Percentiles rank a stretch among this genome's conserved stretches.
Evolutionary conservation across 2,329 filamentous ascomycete genomes (phyloP).

Genomic region (Ascochyta pisi): DNA sequence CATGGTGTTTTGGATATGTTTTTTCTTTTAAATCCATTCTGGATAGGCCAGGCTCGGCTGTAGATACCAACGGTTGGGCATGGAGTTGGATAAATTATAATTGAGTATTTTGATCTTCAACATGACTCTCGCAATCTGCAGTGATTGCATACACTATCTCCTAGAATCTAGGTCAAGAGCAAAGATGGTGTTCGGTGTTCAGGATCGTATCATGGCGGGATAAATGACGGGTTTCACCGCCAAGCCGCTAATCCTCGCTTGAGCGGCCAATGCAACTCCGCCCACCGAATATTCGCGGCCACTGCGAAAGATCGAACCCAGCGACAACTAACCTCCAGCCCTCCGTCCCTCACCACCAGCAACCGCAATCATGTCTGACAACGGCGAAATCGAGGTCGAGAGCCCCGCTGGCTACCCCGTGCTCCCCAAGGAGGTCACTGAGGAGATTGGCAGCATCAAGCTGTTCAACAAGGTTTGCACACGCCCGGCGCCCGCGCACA

Average conservation of each 20-base stretch:
- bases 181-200: too few species aligned
- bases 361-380: constrained; percentile 77
- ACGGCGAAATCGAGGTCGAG: constrained; percentile 90
- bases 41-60: constrained; percentile 19
- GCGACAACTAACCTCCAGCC: constrained; percentile 40
- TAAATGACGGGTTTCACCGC: constrained; percentile 3
- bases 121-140: not conserved
- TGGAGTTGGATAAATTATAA: constrained; percentile 5
- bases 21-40: not conserved
- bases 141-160: not conserved
- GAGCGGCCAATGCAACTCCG: constrained; percentile 22
- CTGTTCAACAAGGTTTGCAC: constrained; percentile 80
- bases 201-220: too few species aligned
- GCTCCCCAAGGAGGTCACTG: constrained; percentile 90
- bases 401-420: constrained; percentile 75
- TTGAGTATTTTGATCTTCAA: not conserved
- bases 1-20: constrained; percentile 9
- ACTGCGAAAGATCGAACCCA: constrained; percentile 22
- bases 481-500: constrained; percentile 16
- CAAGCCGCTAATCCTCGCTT: constrained; percentile 28
- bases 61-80: constrained; percentile 35
- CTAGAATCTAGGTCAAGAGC: too few species aligned
- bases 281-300: not conserved
- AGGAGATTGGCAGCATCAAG: constrained; percentile 91
- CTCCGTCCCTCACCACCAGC: constrained; percentile 32